Percentiles rank a stretch among this genome's conserved stretches.
phyloP scores from a whole-genome alignment of 75 land plant genomes.

The Gnetum montanum region DNA sequence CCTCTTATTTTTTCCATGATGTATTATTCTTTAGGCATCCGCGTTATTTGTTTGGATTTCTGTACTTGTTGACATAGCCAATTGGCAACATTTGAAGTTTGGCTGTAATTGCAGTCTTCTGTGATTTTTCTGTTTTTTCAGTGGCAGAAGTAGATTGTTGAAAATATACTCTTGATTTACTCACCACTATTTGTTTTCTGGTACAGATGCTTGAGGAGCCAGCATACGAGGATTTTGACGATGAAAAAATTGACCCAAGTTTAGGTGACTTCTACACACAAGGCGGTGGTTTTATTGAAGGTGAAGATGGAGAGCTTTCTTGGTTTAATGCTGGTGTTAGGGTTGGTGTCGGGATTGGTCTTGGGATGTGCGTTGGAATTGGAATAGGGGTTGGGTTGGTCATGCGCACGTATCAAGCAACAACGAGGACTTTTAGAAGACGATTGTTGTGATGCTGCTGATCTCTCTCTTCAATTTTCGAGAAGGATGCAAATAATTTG shows the following conservation, averaged over 20 bases:
- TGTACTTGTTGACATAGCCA: too few relatives aligned
- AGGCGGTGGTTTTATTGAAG: conserved; percentile 43
- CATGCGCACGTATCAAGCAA: conserved; percentile 68
- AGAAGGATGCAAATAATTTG: too few relatives aligned
- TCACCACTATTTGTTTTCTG: neutral
- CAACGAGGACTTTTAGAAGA: conserved; percentile 41
- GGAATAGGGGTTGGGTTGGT: conserved; percentile 80
- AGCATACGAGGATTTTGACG: conserved; percentile 10
- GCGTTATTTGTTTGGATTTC: too few relatives aligned
- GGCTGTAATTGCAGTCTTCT: too few relatives aligned
- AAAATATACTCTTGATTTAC: neutral
- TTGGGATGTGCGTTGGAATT: conserved; percentile 76
- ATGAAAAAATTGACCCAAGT: conserved; percentile 6
- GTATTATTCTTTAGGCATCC: too few relatives aligned
- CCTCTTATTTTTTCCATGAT: too few relatives aligned
- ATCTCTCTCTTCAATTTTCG: too few relatives aligned
- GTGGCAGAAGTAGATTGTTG: neutral
- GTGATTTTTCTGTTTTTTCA: too few relatives aligned
- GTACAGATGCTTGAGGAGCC: conserved; percentile 6
- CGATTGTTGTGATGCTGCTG: too few relatives aligned
- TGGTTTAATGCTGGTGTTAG: conserved; percentile 89
- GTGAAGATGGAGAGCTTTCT: conserved; percentile 67
- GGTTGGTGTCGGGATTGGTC: conserved; percentile 80
- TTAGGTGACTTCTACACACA: conserved; percentile 12
- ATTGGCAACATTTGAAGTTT: too few relatives aligned